phyloP scores from a whole-genome alignment of 495 filamentous ascomycete species.

The Penicillium simplicissimum region DNA sequence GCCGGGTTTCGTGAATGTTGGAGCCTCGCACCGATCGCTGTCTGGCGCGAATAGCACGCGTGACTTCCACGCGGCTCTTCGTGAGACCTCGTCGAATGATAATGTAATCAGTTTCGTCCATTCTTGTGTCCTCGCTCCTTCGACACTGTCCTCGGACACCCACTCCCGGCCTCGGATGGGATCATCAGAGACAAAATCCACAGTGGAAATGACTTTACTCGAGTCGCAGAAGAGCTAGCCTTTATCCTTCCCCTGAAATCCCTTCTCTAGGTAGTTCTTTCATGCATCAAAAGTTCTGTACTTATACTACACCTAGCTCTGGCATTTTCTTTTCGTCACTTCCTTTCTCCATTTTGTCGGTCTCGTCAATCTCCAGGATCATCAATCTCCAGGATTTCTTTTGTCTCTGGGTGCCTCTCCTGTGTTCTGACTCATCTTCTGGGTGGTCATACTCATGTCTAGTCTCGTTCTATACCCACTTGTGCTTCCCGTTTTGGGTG shows the following conservation, averaged over 20 bases:
- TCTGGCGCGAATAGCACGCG: conserved; percentile 11
- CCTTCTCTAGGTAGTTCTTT: not conserved
- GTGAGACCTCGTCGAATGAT: conserved; percentile 17
- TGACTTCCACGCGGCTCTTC: conserved; percentile 25
- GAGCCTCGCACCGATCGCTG: not conserved
- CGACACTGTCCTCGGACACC: not conserved
- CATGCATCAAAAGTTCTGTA: conserved; percentile 1
- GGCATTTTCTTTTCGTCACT: not conserved
- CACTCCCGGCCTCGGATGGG: not conserved
- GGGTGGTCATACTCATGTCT: conserved; percentile 1
- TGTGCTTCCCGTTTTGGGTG: not conserved
- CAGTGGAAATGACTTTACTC: conserved; percentile 7
- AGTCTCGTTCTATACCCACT: conserved; percentile 10
- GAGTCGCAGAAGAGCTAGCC: not conserved
- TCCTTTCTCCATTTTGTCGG: not conserved
- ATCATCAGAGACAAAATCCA: conserved; percentile 6
- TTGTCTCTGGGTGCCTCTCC: not conserved
- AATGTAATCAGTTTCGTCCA: not conserved
- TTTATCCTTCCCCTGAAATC: not conserved
- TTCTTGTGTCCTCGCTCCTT: not conserved
- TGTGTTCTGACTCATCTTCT: not conserved
- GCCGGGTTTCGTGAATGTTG: not conserved
- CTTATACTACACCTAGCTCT: not conserved
- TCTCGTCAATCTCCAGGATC: not conserved
- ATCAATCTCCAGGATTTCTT: not conserved